phyloP scores from a whole-genome alignment of 257 asterid species.

The Cruciata laevipes region DNA sequence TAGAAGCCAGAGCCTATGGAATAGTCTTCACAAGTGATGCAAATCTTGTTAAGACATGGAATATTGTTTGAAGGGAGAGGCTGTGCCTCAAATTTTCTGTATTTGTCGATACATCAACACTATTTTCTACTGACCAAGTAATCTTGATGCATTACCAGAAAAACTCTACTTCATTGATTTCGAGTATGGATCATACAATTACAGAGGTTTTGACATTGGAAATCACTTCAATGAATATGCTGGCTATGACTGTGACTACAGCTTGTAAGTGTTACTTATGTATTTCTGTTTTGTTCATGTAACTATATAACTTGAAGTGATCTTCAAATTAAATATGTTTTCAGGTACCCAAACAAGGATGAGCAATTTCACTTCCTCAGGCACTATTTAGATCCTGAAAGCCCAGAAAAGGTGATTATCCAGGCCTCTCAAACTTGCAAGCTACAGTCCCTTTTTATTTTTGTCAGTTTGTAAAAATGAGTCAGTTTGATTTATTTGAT shows the following conservation, averaged over 20 bases:
- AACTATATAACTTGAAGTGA: constrained; percentile 8
- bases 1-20: background rate
- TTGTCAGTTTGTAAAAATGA: background rate
- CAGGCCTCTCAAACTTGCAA: background rate
- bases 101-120: constrained; percentile 2
- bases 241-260: constrained; percentile 95
- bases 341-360: constrained; percentile 72
- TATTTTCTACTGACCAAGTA: constrained; percentile 15
- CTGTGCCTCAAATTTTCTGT: background rate
- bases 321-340: constrained; percentile 18
- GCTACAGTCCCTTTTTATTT: background rate
- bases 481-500: background rate
- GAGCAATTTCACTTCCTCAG: constrained; percentile 76
- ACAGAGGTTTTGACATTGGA: constrained; percentile 96
- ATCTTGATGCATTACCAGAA: constrained; percentile 36
- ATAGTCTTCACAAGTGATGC: background rate
- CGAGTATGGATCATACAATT: constrained; percentile 90
- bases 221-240: constrained; percentile 98
- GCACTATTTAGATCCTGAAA: constrained; percentile 64
- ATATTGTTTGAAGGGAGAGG: background rate
- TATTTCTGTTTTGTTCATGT: constrained; percentile 11
- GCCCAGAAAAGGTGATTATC: constrained; percentile 46
- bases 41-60: background rate
- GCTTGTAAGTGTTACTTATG: constrained; percentile 38
- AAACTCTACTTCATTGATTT: constrained; percentile 94